These are phyloP conservation scores for Leishmania gerbilli DNA, from an alignment of 208 protist species.

Conservation along the genomic window DNA sequence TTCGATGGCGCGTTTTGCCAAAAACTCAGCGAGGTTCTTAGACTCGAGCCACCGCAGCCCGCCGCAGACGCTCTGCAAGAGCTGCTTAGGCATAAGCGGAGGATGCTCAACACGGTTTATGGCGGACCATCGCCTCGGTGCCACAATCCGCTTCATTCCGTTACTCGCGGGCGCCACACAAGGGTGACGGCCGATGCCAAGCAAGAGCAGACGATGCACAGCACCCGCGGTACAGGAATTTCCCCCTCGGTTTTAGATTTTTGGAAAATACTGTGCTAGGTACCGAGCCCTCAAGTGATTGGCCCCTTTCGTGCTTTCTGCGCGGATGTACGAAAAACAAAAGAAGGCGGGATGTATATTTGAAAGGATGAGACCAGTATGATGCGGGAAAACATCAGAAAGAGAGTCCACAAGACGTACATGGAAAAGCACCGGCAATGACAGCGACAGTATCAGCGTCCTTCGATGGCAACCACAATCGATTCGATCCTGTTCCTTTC, in stretches of 20 bases:
- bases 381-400: neutral
- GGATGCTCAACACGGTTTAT: conserved; percentile 81
- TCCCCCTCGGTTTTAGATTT: neutral
- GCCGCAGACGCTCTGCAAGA: conserved; percentile 80
- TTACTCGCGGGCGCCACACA: neutral
- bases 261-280: neutral
- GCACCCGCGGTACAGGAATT: neutral
- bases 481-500: neutral
- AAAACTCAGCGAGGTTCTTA: conserved; percentile 67
- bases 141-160: conserved; percentile 66
- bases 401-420: neutral
- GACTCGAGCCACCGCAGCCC: conserved; percentile 77
- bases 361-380: neutral
- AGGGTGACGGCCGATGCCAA: neutral
- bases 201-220: neutral
- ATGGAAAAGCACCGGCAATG: neutral
- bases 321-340: neutral
- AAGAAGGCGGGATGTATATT: neutral
- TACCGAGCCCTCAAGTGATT: neutral
- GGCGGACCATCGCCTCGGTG: conserved; percentile 61
- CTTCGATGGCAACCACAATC: neutral
- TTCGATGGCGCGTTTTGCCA: conserved; percentile 72
- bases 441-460: neutral
- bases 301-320: neutral
- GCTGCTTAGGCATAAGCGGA: conserved; percentile 87